Evolutionary conservation across 1,139 yeast species (phyloP), one percentile per base, ranked within the genome.

Genomic region (Komagataea norvegica): DNA sequence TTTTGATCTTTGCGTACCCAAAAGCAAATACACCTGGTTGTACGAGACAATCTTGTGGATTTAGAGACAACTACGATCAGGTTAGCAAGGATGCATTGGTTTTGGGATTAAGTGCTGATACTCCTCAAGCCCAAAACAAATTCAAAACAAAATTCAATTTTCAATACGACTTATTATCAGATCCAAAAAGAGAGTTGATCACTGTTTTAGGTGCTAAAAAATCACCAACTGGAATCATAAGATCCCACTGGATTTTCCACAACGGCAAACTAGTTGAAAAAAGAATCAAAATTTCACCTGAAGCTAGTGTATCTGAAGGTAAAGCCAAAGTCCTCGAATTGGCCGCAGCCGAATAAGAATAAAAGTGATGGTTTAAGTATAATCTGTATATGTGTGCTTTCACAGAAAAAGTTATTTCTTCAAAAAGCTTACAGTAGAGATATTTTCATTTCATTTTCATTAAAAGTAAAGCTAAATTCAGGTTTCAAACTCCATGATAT

Each of bases 11-110:
- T 58, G 75, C 95, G 13, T 91, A 88, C 56, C 97, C 98, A 38
- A 83, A 74, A 55, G 98, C 97, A 0, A 79, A 83, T 25, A 91
- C 98, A 1, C 96, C 96, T 1, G 97, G 97, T 2, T 89, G 97
- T 61, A 88, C 93, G 1, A 74, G 88, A 54, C 98, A 91, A 64
- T 96, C 88, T 2, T 74, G 85, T 60, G 96, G 96, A 0, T 91
- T 84, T 60, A 79, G 91, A 52, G 79, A 75, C 49, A 75, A 75
- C 50, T 79, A 65, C 56, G 67, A 71, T 10, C 71, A 72, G 33
- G 73, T 86, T 50, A 61, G 66, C 31, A 60, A 66, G 18, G 67
- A 72, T 36, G 76, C 81, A 15, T 64, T 72, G 1, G 74, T 83
- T 2, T 72, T 71, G 46, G 93, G 93, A 1, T 60, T 83, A 33